Conservation (phyloP, 768 basidiomycete genomes). For the Macrolepiota fuliginosa region DNA sequence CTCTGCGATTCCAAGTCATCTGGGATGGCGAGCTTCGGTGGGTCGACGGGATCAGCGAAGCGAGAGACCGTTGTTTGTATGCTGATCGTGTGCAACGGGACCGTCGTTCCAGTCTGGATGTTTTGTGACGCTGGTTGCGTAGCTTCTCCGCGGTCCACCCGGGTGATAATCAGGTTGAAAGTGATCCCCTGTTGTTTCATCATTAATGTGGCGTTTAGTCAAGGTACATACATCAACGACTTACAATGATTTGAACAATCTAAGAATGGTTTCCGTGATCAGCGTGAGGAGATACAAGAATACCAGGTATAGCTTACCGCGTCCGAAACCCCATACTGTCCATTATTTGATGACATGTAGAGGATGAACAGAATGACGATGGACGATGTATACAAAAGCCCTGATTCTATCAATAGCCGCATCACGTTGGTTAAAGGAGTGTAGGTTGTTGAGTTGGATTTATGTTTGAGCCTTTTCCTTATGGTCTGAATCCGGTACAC, state of each 20-base stretch:
- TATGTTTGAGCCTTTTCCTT: slow-evolving; percentile 22
- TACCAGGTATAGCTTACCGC: slow-evolving; percentile 25
- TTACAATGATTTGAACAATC: slow-evolving; percentile 42
- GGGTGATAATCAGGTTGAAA: slow-evolving; percentile 25
- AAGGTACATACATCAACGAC: slow-evolving; percentile 3
- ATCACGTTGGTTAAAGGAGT: slow-evolving; percentile 29
- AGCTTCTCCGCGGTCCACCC: slow-evolving; percentile 17
- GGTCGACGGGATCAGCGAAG: background rate
- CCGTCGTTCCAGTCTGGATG: slow-evolving; percentile 1
- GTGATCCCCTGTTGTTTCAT: slow-evolving; percentile 22
- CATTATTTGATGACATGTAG: slow-evolving; percentile 36
- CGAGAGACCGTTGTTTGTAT: slow-evolving; percentile 7
- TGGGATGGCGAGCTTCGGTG: background rate
- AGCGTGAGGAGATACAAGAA: background rate
- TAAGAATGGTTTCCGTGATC: slow-evolving; percentile 13
- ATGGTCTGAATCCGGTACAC: slow-evolving; percentile 36
- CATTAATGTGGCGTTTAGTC: background rate
- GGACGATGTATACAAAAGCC: slow-evolving; percentile 34
- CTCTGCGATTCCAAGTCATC: background rate
- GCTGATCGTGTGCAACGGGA: slow-evolving; percentile 5
- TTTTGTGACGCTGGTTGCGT: slow-evolving; percentile 12
- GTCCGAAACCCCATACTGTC: slow-evolving; percentile 34
- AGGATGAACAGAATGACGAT: slow-evolving; percentile 33
- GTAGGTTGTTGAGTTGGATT: slow-evolving; percentile 16
- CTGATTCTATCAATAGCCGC: slow-evolving; percentile 37